phyloP scores from a whole-genome alignment of 768 basidiomycete genomes.

The Trametes elegans region DNA sequence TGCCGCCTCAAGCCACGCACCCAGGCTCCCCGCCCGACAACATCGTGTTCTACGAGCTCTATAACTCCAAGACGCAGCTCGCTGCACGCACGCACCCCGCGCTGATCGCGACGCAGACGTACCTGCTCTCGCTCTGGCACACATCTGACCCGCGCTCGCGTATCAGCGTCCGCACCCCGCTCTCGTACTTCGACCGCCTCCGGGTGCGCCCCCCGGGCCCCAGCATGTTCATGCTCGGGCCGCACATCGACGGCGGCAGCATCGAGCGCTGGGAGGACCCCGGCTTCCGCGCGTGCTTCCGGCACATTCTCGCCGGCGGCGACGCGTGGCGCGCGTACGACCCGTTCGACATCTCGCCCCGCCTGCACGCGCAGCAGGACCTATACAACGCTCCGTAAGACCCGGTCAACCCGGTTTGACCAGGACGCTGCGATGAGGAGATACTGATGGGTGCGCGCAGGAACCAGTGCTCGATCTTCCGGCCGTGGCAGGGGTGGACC shows the following conservation, averaged over 20 bases:
- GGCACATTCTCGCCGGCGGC: conserved; percentile 46
- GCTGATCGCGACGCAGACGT: conserved; percentile 54
- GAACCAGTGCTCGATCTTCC: conserved; percentile 26
- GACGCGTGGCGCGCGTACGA: conserved; percentile 58
- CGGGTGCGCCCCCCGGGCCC: conserved; percentile 75
- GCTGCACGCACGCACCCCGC: conserved; percentile 66
- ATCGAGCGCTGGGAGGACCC: conserved; percentile 79
- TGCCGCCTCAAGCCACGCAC: background rate
- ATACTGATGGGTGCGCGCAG: conserved; percentile 6
- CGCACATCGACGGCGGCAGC: conserved; percentile 62
- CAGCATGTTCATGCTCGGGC: conserved; percentile 60
- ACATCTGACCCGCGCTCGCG: conserved; percentile 40
- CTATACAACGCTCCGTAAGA: conserved; percentile 59
- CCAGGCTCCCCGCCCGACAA: conserved; percentile 65
- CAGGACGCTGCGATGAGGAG: too few relatives aligned
- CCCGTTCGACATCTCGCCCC: conserved; percentile 57
- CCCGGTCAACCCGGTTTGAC: background rate
- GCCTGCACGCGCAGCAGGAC: conserved; percentile 59
- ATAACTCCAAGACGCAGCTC: conserved; percentile 64
- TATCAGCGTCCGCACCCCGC: conserved; percentile 51
- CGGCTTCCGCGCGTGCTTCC: conserved; percentile 53
- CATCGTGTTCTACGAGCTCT: conserved; percentile 73
- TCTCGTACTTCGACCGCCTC: conserved; percentile 78
- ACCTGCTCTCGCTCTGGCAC: conserved; percentile 61
- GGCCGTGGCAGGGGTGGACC: conserved; percentile 71